Evolutionary conservation across 768 basidiomycete genomes (phyloP), one percentile per base, ranked within the genome.

Genomic region (Lactarius akahatsu): DNA sequence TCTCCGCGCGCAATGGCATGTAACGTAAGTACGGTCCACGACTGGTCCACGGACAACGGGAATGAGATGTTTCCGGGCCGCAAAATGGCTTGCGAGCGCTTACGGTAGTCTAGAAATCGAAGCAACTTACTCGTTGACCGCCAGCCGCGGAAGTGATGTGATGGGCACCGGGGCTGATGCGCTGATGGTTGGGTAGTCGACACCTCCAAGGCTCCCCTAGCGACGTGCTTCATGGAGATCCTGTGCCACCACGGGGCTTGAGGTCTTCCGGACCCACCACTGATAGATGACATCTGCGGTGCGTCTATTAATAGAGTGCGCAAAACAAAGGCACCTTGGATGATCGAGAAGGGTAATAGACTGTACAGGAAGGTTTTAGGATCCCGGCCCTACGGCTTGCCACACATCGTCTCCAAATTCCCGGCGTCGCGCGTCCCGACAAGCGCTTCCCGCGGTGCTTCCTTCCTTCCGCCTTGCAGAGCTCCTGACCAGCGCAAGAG

Each of bases 401-500:
- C 40, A 40, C n/a, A 18, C 23, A 40, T 40, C 9, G 36, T 41
- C 36, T 62, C 54, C 41, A 57, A 38, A 32, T 34, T 16, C 32
- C 34, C 43, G 32, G 32, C 32, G 2, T 61, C 59, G 11, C 47
- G 36, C 18, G 40, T 47, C 15, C 13, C 28, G 4, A 34, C 15
- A 7, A 40, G 1, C 11, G 20, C 20, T 50, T 55, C 54, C 13
- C 23, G 20, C 9, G 50, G 16, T 34, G 26, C 57, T 43, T 67
- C 57, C 50, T 36, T 65, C 26, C 34, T 26, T 18, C 32, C 5
- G 45, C 50, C n/a, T 50, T 23, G 38, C 26, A n/a, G 57, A 20
- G 40, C 38, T 16, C 55, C 60, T 15, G 23, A 45, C 38, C 57
- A 50, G n/a, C 40, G 3, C 40, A 59, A 45, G 66, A 66, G 57